phyloP scores from a whole-genome alignment of 495 filamentous ascomycete species.

The Lindgomyces ingoldianus region DNA sequence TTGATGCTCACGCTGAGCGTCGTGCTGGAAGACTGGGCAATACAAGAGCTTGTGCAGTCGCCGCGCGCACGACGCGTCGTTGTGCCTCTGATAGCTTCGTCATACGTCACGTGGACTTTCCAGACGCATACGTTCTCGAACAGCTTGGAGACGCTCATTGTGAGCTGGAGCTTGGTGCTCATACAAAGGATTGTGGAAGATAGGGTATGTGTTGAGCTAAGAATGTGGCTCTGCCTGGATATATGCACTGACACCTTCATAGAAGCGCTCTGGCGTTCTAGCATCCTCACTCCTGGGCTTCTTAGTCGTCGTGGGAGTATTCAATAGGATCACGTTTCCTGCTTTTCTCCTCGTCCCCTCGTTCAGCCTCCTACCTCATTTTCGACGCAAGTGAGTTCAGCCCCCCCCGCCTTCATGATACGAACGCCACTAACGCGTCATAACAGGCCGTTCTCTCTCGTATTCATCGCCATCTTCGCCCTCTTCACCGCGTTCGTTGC shows the following conservation, averaged over 20 bases:
- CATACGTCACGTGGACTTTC: constrained; percentile 98
- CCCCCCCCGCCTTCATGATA: not conserved
- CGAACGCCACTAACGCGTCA: constrained; percentile 21
- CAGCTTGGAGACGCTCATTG: constrained; percentile 87
- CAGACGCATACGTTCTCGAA: constrained; percentile 99
- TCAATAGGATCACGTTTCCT: constrained; percentile 96
- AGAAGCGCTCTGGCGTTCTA: constrained; percentile 73
- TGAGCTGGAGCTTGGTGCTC: constrained; percentile 87
- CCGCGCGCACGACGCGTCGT: constrained; percentile 70
- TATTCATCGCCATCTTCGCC: constrained; percentile 61
- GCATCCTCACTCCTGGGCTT: constrained; percentile 76
- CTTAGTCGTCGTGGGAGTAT: constrained; percentile 78
- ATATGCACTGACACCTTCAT: constrained; percentile 25
- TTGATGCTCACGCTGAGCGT: constrained; percentile 94
- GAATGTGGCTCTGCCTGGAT: constrained; percentile 10
- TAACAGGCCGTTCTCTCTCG: constrained; percentile 66
- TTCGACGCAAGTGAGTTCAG: constrained; percentile 68
- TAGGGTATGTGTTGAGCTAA: constrained; percentile 56
- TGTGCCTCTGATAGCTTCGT: constrained; percentile 82
- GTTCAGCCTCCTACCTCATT: constrained; percentile 79
- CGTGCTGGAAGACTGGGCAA: constrained; percentile 94
- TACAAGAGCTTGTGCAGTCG: constrained; percentile 82
- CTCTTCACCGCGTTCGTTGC: constrained; percentile 67
- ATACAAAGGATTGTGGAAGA: constrained; percentile 78
- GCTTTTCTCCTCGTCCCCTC: constrained; percentile 83